Evolutionary conservation across 2,329 filamentous ascomycete genomes (phyloP), one percentile per base, ranked within the genome.

Genomic region (Scedosporium apiospermum): DNA sequence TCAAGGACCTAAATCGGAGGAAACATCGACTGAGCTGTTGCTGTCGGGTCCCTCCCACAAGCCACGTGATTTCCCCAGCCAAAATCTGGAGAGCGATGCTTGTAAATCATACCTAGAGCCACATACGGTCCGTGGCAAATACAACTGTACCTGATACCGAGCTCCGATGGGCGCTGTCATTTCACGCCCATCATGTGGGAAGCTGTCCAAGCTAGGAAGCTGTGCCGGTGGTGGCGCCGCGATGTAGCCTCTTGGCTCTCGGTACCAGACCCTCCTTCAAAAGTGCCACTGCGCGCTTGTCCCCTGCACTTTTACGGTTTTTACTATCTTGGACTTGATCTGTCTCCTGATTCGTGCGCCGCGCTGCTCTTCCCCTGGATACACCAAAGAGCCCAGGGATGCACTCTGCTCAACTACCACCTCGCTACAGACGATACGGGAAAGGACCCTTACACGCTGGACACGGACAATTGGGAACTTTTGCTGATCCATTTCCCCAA

Each of bases 171-270:
- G n/a, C 14, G 44, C 14, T 21, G 44, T 21, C 18, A 21, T n/a
- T 21, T 18, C 16, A 7, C 44, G 44, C 44, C 16, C 44, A 21
- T 21, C 44, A 6, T 21, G 44, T 23, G 51, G 55, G 27, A 58
- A n/a, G 55, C 55, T 58, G 55, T 58, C 55, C 55, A 18, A 58
- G 55, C 23, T 34, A 38, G 55, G 55, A 58, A 58, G 55, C 55
- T 58, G 55, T 58, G 27, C 55, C 55, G 55, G 16, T 34, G 14
- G 34, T 58, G 55, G 26, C 55, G 55, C 21, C 55, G 55, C 26
- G 55, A 38, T 38, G 55, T 58, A 16, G 55, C 55, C 55, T 58
- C 55, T 58, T 58, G 55, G 55, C 55, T 30, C 6, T 16, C 14
- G 26, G n/a, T 30, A 23, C 27, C 26, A 30, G 27, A 21, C 26